These are phyloP conservation scores for Candida easanensis DNA, from an alignment of 805 yeast species.

Conservation along the genomic window DNA sequence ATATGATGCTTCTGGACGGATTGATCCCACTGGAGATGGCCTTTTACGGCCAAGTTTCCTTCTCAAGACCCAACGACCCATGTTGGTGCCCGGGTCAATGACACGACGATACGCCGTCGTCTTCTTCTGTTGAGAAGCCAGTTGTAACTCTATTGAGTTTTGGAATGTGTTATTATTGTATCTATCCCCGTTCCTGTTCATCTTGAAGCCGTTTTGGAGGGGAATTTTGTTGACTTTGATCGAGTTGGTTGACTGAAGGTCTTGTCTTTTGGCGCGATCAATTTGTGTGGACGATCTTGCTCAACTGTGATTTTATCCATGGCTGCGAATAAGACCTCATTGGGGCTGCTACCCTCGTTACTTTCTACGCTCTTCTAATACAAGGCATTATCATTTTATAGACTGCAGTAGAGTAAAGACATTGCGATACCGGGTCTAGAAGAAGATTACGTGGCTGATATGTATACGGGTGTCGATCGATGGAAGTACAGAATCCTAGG, in stretches of 20 bases:
- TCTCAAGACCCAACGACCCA: constrained; percentile 59
- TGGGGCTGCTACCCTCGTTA: no score
- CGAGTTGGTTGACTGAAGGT: not conserved
- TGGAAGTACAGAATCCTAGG: no score
- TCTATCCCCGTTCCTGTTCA: not conserved
- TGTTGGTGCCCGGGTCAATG: constrained; percentile 73
- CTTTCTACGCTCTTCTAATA: no score
- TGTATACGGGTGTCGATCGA: no score
- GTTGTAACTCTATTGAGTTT: constrained; percentile 26
- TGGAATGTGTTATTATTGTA: constrained; percentile 16
- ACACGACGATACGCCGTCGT: constrained; percentile 58
- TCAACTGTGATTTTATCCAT: not conserved
- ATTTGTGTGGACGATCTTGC: not conserved
- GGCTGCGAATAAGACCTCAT: not conserved
- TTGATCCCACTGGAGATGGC: constrained; percentile 39
- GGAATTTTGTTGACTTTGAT: not conserved
- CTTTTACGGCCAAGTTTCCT: constrained; percentile 42
- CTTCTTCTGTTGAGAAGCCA: constrained; percentile 44
- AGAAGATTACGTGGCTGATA: no score
- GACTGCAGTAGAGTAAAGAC: no score
- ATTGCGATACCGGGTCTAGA: no score
- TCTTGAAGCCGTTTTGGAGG: not conserved
- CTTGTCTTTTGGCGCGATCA: no score
- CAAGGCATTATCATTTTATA: no score
- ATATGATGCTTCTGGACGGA: constrained; percentile 70